Percentiles rank a stretch among this genome's conserved stretches.
Conservation (phyloP, 352 stramenopile genomes). For the Phytophthora litchii region DNA sequence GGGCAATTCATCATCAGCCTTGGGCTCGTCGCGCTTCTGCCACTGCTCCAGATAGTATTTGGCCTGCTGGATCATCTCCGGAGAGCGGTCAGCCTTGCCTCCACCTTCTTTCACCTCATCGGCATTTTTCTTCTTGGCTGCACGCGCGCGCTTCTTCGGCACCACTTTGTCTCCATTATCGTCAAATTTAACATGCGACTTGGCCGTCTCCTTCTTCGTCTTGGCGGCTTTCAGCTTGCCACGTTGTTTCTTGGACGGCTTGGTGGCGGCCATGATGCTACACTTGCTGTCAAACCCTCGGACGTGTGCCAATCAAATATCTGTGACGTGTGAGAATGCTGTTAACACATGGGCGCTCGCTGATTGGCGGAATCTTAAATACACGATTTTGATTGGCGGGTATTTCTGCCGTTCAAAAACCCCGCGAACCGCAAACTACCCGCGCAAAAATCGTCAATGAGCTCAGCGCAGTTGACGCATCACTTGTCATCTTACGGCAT, state of each 20-base stretch:
- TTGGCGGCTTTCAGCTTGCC: conserved; percentile 60
- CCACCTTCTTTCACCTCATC: conserved; percentile 48
- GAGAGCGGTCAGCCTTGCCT: conserved; percentile 73
- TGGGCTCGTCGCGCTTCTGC: conserved; percentile 61
- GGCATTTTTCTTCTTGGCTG: conserved; percentile 26
- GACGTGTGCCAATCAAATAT: conserved; percentile 35
- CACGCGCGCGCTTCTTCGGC: conserved; percentile 53
- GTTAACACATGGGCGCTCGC: neutral
- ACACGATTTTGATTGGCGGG: conserved; percentile 42
- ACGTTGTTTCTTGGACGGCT: conserved; percentile 83
- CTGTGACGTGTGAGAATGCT: conserved; percentile 25
- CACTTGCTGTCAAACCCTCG: conserved; percentile 3
- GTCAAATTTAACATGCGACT: conserved; percentile 70
- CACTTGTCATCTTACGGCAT: conserved; percentile 45
- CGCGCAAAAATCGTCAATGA: conserved; percentile 37
- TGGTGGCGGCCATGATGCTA: conserved; percentile 49
- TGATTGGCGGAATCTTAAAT: conserved; percentile 47
- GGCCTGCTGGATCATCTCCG: conserved; percentile 81
- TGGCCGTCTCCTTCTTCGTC: conserved; percentile 34
- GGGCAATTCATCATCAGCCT: conserved; percentile 53
- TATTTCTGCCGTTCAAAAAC: conserved; percentile 18
- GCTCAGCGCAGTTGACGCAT: conserved; percentile 13
- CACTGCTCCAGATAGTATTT: conserved; percentile 86
- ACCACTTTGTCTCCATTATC: conserved; percentile 63
- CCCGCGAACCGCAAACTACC: conserved; percentile 21